A percentile compares a stretch with the other conserved stretches of the same genome.
Evolutionary conservation across 2,329 filamentous ascomycete species (phyloP).

Genomic region (Xylaria sp.): DNA sequence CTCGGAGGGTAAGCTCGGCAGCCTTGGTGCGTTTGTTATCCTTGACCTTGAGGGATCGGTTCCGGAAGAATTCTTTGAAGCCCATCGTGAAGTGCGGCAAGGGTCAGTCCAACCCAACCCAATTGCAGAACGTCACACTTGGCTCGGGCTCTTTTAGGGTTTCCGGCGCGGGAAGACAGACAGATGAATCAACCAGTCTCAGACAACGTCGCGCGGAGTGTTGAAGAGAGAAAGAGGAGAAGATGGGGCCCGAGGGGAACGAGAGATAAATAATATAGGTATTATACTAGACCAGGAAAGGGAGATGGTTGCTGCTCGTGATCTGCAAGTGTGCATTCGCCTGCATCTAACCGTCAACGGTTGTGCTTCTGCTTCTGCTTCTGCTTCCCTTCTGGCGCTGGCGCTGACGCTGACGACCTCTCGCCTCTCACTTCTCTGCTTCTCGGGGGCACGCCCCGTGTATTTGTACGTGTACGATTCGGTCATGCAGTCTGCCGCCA

Average conservation of each 20-base stretch:
- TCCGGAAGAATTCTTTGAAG: constrained; percentile 57
- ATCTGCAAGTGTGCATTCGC: constrained; percentile 16
- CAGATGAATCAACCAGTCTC: neutral
- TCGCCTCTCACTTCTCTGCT: no score
- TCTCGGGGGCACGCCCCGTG: neutral
- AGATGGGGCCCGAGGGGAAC: neutral
- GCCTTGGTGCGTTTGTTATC: constrained; percentile 62
- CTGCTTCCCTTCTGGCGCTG: neutral
- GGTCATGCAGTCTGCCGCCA: neutral
- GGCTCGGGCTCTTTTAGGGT: neutral
- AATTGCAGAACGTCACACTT: constrained; percentile 16
- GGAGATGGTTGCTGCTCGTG: constrained; percentile 9
- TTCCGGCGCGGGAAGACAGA: neutral
- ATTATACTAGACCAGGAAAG: neutral
- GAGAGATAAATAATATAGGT: constrained; percentile 2
- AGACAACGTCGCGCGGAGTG: constrained; percentile 18
- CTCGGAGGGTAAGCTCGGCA: constrained; percentile 71
- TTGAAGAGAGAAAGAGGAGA: constrained; percentile 32
- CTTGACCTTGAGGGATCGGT: constrained; percentile 54
- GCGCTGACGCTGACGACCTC: neutral
- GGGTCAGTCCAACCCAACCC: constrained; percentile 8
- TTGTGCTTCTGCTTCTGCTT: no score
- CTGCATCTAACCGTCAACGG: constrained; percentile 11
- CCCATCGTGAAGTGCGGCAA: constrained; percentile 51
- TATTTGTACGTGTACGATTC: constrained; percentile 7